Evolutionary conservation across 192 early-diverging fungal genomes (phyloP).

Genomic region (Oehlia diaphana): DNA sequence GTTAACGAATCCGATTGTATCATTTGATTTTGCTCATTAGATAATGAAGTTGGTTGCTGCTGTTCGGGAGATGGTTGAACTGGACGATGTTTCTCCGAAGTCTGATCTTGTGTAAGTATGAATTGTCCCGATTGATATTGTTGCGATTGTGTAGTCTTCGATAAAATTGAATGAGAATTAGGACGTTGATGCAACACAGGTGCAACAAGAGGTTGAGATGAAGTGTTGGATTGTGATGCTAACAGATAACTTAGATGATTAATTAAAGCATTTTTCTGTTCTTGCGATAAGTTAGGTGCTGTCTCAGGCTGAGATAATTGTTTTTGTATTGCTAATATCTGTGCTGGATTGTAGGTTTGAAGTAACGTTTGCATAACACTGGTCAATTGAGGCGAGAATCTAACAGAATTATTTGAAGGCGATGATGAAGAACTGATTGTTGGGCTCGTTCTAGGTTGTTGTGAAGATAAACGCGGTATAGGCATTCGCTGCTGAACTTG

Average conservation of each 20-base stretch:
- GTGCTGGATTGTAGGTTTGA: constrained; percentile 24
- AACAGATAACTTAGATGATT: constrained; percentile 10
- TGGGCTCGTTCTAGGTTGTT: background rate
- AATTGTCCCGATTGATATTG: background rate
- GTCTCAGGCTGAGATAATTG: constrained; percentile 12
- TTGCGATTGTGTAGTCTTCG: background rate
- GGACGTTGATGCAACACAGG: background rate
- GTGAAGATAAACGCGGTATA: background rate
- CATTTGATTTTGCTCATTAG: background rate
- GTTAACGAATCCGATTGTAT: background rate
- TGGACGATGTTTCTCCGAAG: background rate
- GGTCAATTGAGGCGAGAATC: constrained; percentile 2
- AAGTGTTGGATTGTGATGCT: constrained; percentile 3
- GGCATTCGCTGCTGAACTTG: constrained; percentile 1
- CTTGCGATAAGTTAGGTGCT: background rate
- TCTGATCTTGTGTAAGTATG: background rate
- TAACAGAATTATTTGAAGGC: background rate
- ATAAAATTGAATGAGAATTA: background rate
- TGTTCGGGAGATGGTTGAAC: background rate
- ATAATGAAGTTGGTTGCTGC: background rate
- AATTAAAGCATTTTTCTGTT: constrained; percentile 26
- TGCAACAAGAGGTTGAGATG: background rate
- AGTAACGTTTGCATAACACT: constrained; percentile 29
- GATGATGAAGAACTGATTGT: background rate
- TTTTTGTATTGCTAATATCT: constrained; percentile 24